phyloP scores from a whole-genome alignment of 2,329 filamentous ascomycete genomes.

The Beauveria sp. region DNA sequence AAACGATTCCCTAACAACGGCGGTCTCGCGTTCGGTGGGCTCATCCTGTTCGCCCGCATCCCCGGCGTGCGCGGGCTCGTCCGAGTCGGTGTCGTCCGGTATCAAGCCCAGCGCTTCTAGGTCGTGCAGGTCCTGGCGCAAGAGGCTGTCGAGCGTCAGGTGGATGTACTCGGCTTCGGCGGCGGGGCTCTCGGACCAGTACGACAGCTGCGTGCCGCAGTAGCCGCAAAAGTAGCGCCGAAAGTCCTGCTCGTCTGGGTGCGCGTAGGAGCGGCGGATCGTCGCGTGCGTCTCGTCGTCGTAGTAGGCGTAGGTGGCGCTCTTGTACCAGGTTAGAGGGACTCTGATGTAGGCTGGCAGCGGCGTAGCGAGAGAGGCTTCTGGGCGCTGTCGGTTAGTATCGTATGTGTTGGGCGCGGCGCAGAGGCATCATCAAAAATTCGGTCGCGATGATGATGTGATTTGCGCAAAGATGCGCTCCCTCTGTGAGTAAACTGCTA shows the following conservation, averaged over 20 bases:
- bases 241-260: conserved; percentile 46
- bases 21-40: conserved; percentile 22
- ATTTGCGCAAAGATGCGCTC: not conserved
- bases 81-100: conserved; percentile 32
- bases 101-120: conserved; percentile 71
- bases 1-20: conserved; percentile 47
- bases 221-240: conserved; percentile 84
- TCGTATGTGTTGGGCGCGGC: not conserved
- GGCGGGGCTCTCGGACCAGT: conserved; percentile 68
- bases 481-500: not conserved
- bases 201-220: conserved; percentile 78
- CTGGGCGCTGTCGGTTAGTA: conserved; percentile 21
- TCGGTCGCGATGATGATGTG: not conserved
- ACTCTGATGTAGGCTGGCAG: conserved; percentile 77
- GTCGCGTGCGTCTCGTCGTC: conserved; percentile 64
- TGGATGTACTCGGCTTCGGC: conserved; percentile 72
- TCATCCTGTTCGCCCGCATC: conserved; percentile 17
- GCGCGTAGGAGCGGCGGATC: conserved; percentile 62
- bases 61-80: conserved; percentile 21
- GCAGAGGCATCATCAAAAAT: not conserved
- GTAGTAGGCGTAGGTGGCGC: conserved; percentile 65
- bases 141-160: conserved; percentile 71
- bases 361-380: conserved; percentile 63
- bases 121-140: conserved; percentile 60
- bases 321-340: conserved; percentile 73